Base-by-base conservation (phyloP, 2,329 filamentous ascomycete genomes). In the Dactylellina parvicollis region DNA sequence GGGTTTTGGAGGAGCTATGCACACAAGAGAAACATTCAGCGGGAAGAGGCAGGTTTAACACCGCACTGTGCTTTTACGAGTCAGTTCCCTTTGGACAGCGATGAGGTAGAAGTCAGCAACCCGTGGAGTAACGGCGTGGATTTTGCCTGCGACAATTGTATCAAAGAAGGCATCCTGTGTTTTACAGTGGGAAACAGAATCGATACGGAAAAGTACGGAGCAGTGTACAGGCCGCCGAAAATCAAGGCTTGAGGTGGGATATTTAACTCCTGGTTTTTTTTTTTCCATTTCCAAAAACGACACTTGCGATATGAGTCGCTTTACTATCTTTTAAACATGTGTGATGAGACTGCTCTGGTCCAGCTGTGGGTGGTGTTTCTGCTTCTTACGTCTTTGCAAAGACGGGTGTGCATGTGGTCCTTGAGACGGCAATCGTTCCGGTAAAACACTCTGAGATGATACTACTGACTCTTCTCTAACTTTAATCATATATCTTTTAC, bases 1-100 rank as follows among this genome's bases (percentile, higher is more conserved):
- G 67, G 59, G 1, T 72, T 72, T 28, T 72, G 67, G 67, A 42
- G 67, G 16, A 64, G 59, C 8, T 72, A 72, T 14, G 67, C 67
- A 0, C 67, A 72, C 14, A 72, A 72, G 24, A 32, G 67, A 10
- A 59, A 59, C 12, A 57, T 65, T 18, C 49, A 57, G 22, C 16
- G 67, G 14, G 20, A 5, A 18, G 67, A 64, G 8, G 50, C 60
- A 4, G 67, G 67, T 2, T 47, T 72, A 32, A 50, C 44, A 2
- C 42, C 38, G 9, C 67, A 72, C n/a, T 72, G 67, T 14, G 67
- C 67, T 8, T 72, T 64, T 30, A 72, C 67, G 9, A 72, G 67
- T 26, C 67, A 72, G 30, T 72, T 59, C n/a, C 59, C 59, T 14
- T n/a, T 72, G 12, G 52, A 64, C 26, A 72, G 67, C 36, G 24